phyloP scores from a whole-genome alignment of 2,329 filamentous ascomycete species.

The Fusarium penzigii region DNA sequence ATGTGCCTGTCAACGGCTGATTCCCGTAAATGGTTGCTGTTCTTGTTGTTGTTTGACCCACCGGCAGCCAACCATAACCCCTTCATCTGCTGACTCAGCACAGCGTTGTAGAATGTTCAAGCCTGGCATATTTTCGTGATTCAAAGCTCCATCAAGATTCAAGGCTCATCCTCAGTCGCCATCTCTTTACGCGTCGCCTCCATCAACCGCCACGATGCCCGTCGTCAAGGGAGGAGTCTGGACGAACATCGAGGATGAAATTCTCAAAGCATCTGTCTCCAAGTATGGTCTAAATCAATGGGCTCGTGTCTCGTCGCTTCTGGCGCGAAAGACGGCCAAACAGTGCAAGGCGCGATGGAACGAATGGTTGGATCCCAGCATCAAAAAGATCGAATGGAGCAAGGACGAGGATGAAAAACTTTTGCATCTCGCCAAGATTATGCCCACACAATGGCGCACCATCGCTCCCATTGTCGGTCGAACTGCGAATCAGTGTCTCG shows the following conservation, averaged over 20 bases:
- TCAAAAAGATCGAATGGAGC: slow-evolving; percentile 99
- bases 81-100: slow-evolving; percentile 23
- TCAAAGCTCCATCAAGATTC: slow-evolving; percentile 11
- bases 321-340: slow-evolving; percentile 96
- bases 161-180: slow-evolving; percentile 19
- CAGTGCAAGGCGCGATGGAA: slow-evolving; percentile 99
- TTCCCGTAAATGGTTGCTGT: too few relatives aligned
- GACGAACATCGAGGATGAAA: slow-evolving; percentile 87
- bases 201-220: slow-evolving; percentile 53
- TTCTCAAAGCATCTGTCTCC: slow-evolving; percentile 91
- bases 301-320: slow-evolving; percentile 95
- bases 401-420: slow-evolving; percentile 98
- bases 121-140: slow-evolving; percentile 34
- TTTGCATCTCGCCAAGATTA: slow-evolving; percentile 93
- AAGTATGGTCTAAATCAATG: slow-evolving; percentile 97
- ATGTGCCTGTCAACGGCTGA: too few relatives aligned
- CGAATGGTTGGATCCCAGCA: slow-evolving; percentile 97
- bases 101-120: slow-evolving; percentile 2
- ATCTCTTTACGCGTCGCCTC: slow-evolving; percentile 16
- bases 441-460: slow-evolving; percentile 98
- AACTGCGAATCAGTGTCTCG: slow-evolving; percentile 94
- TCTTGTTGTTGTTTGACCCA: background rate
- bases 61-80: slow-evolving; percentile 15
- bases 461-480: slow-evolving; percentile 96
- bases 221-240: slow-evolving; percentile 75